Evolutionary conservation across 2,329 filamentous ascomycete species (phyloP).

Genomic region (Macroventuria anomochaeta): DNA sequence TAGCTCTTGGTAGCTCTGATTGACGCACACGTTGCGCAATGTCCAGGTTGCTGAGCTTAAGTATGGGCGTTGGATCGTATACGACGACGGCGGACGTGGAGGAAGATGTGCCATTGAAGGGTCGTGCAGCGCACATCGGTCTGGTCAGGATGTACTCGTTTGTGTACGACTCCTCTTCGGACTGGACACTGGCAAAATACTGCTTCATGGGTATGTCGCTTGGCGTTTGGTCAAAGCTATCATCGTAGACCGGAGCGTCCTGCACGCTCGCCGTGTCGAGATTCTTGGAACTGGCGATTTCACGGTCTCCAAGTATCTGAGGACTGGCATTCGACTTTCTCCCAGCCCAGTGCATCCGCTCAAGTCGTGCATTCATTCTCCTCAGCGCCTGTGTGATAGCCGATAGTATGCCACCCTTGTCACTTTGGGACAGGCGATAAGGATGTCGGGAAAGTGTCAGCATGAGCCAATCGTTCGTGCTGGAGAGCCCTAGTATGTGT

Average conservation of each 20-base stretch:
- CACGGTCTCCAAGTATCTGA: neutral
- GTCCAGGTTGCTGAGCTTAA: constrained; percentile 1
- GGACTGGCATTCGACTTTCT: no score
- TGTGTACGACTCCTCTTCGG: neutral
- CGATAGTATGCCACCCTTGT: neutral
- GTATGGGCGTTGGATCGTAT: neutral
- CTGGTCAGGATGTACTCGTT: neutral
- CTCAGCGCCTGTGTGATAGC: constrained; percentile 6
- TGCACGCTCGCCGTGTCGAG: no score
- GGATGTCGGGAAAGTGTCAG: constrained; percentile 1
- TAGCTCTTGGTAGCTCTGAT: neutral
- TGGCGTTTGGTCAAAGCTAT: neutral
- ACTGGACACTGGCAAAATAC: neutral
- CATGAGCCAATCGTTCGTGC: neutral
- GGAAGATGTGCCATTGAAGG: neutral
- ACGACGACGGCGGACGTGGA: neutral
- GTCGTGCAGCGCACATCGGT: no score
- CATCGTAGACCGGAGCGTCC: no score
- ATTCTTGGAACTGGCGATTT: no score
- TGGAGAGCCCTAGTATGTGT: neutral
- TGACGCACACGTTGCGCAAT: neutral
- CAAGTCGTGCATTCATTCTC: neutral
- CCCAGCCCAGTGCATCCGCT: neutral
- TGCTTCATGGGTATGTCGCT: neutral
- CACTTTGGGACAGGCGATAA: neutral